Base-by-base conservation (phyloP, 768 basidiomycete genomes). In the Paxillus ammoniavirescens region DNA sequence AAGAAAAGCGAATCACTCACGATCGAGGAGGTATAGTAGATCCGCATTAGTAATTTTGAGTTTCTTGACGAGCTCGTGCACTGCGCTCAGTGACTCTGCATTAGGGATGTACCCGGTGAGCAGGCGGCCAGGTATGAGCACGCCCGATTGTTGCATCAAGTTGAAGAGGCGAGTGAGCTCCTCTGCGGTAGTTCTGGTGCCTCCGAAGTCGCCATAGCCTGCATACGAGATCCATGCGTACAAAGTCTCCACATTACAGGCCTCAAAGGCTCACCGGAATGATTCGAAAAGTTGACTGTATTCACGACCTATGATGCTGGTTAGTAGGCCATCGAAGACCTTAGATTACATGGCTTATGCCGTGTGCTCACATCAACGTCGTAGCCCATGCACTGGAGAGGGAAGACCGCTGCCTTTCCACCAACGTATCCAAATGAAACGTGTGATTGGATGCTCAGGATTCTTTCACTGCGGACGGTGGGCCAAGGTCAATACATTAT, bases 341-440 rank as follows among this genome's bases (percentile, higher is more conserved):
- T 42, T 31, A 44, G 42, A 30, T 38, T 33, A 44, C 43, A 44
- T 17, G 49, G 30, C 42, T 35, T 15, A 17, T 49, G 35, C 47
- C 33, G 57, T 53, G 52, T 47, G 72, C 81, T 71, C 69, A 92
- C 93, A 76, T 99, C 97, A 42, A 98, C 95, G 60, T 99, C 93
- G 71, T 88, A 98, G 10, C 93, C 96, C 42, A 98, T 81, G 56
- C 78, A 91, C 77, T 82, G 96, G 59, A 83, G 82, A 1, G 87
- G 86, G 61, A 89, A 89, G 5, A 84, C 80, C 0, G 88, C 87
- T 8, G 87, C 87, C 66, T 89, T 90, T 26, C 86, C 86, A 53
- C 95, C 96, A 7, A 95, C 96, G 64, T 96, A 98, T 45, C 96
- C 96, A 59, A 86, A 92, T 9, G 88, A 83, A 53, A 98, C 96